These are phyloP conservation scores for Fragilaria crotonensis DNA, from an alignment of 108 stramenopile species.

Conservation along the genomic window DNA sequence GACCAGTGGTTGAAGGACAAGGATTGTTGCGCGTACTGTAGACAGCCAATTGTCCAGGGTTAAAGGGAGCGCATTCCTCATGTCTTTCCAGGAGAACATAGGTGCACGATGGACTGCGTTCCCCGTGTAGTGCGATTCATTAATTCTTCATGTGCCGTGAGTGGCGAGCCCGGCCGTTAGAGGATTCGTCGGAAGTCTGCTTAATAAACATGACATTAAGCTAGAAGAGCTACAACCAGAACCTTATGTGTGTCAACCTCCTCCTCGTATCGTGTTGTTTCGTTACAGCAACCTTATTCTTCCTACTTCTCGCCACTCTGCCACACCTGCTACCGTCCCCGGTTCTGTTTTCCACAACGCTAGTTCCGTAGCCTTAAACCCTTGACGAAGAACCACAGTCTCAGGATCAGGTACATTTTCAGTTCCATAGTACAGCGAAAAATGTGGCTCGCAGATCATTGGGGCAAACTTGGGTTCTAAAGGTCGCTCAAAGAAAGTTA, in stretches of 20 bases:
- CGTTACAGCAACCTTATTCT: neutral
- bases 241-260: neutral
- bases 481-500: neutral
- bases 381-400: neutral
- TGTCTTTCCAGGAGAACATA: too few species aligned
- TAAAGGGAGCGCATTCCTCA: neutral
- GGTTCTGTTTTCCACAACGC: slow-evolving; percentile 23
- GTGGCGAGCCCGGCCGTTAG: neutral
- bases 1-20: slow-evolving; percentile 80
- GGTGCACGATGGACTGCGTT: neutral
- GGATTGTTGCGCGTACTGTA: slow-evolving; percentile 90
- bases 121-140: neutral
- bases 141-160: too few species aligned
- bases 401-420: slow-evolving; percentile 10
- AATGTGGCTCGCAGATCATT: slow-evolving; percentile 17
- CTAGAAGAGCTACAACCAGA: neutral
- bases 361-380: slow-evolving; percentile 15
- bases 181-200: neutral
- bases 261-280: neutral
- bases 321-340: slow-evolving; percentile 20
- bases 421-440: slow-evolving; percentile 22
- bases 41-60: slow-evolving; percentile 44
- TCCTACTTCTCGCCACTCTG: slow-evolving; percentile 19
- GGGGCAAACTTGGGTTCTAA: slow-evolving; percentile 8
- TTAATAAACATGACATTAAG: neutral